Evolutionary conservation across 768 basidiomycete genomes (phyloP), one percentile per base, ranked within the genome.

Genomic region (Tephrocybe sp.): DNA sequence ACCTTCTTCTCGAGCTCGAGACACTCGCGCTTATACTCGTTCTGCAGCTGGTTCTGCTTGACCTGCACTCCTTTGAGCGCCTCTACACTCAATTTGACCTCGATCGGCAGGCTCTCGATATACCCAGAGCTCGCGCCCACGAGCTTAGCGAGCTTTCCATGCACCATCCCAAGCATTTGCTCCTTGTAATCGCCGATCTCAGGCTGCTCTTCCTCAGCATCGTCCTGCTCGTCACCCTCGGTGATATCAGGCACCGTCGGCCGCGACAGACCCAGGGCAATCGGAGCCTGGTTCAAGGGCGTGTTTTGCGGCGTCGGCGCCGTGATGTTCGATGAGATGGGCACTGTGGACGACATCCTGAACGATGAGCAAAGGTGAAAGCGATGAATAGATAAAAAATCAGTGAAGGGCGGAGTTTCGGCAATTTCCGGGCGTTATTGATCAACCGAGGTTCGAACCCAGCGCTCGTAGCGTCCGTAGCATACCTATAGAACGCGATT

Each of bases 291-390:
- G 46, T 74, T 84, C 53, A 92, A 72, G 9, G 93, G 94, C 3
- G 94, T 96, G 71, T 97, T 96, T 74, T 91, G 89, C 19, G 93
- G 93, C 13, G 93, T 97, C 7, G 93, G 92, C n/a, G 93, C 92
- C 3, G 87, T 85, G 21, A 85, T 72, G 69, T 81, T 81, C 48
- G 69, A 65, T 24, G 74, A 69, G 66, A 90, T 89, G 60, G 83
- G 80, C 45, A 90, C 68, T 63, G 75, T 84, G 63, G 79, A 79
- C 40, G 86, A 86, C 88, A 90, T 90, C 30, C 54, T 56, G 35
- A n/a, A 43, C 38, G 42, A 37, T 25, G 39, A 39, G 45, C 41
- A 49, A 35, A 44, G 40, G 1, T 35, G 28, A 13, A 15, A 32
- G 22, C 16, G 39, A 47, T 51, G 32, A 52, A 19, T 52, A 58